A percentile compares a stretch with the other conserved stretches of the same genome.
Conservation (phyloP, 306 rosid genomes). For the Quercus glauca region DNA sequence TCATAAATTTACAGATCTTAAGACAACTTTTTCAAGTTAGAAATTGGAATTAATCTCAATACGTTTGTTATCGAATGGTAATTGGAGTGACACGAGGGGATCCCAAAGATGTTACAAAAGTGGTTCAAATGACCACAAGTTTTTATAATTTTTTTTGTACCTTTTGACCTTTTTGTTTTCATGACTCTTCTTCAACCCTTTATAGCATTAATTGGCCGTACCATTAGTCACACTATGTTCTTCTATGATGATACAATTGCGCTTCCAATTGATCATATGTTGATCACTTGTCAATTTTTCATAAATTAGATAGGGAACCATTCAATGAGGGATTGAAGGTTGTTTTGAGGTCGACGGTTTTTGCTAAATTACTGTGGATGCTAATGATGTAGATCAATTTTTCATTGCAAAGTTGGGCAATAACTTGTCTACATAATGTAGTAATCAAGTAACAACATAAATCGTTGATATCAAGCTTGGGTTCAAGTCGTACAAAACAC, state of each 20-base stretch:
- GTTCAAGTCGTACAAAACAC: too few species aligned
- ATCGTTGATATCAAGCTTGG: too few species aligned
- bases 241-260: constrained; percentile 19
- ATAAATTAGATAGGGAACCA: too few species aligned
- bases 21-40: constrained; percentile 23
- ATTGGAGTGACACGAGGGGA: background rate
- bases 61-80: constrained; percentile 10
- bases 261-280: constrained; percentile 22
- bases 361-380: too few species aligned
- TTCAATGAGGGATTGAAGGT: too few species aligned
- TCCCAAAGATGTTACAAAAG: background rate
- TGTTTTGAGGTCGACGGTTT: too few species aligned
- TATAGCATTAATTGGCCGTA: background rate
- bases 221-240: background rate
- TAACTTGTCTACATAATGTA: too few species aligned
- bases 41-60: constrained; percentile 32
- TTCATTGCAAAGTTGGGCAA: too few species aligned
- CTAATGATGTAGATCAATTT: too few species aligned
- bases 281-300: background rate
- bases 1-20: constrained; percentile 27
- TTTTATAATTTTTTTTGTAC: background rate
- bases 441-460: too few species aligned
- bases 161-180: background rate
- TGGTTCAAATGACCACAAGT: background rate
- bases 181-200: background rate